Evolutionary conservation across 768 basidiomycete genomes (phyloP), one percentile per base, ranked within the genome.

Genomic region (Hypholoma fasciculare): DNA sequence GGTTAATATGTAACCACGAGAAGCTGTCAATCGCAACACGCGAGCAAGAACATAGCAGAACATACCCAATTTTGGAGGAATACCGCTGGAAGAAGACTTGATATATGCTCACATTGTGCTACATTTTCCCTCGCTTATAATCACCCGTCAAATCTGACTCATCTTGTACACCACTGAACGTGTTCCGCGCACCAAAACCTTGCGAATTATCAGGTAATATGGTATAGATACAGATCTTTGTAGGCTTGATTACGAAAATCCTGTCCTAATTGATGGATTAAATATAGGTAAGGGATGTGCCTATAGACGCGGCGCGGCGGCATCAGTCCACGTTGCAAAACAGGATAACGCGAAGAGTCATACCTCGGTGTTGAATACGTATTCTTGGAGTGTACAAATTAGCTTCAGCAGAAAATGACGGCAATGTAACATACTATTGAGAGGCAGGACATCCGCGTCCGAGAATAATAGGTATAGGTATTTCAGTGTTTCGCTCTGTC

Each of bases 381-480:
- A 88, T 70, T 87, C 90, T 91, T 13, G 42, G 37, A 42, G 23
- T 14, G 20, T 44, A 49, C 5, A 4, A 49, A 16, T 43, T 47
- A 52, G n/a, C 8, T 13, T 44, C 12, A 52, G 42, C 17, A 40
- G 36, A 17, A 19, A 54, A 2, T 23, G n/a, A 40, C 14, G 42
- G 27, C 43, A 4, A 57, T 8, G 37, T 16, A 27, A 83, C 89
- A 64, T 63, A 94, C 94, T 76, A 56, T 86, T 80, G 58, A 97
- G 69, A 3, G 96, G 90, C 40, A 97, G 72, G 27, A 89, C 80
- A 23, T 67, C 79, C 3, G 80, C 79, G 63, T 96, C 94, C 39
- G 89, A 85, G 73, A 97, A 98, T 4, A 98, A 76, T 50, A 98
- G 76, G 69, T 88, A 98, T 26, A 98, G 78, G 72, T 98, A 98